Percentiles rank a stretch among this genome's conserved stretches.
phyloP scores from a whole-genome alignment of 805 yeast genomes.

The Saturnispora zaruensis region DNA sequence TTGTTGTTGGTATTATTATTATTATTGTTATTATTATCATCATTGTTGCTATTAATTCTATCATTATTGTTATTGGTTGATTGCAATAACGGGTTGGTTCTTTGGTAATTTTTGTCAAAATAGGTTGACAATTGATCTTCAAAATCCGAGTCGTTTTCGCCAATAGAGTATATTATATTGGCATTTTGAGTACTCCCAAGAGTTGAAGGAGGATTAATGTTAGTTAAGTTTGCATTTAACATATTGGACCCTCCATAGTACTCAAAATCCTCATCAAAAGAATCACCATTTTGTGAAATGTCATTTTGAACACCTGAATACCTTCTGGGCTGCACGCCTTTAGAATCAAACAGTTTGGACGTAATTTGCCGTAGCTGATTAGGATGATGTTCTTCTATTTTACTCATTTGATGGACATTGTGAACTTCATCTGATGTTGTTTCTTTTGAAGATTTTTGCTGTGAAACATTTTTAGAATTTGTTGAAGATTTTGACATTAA shows the following conservation, averaged over 20 bases:
- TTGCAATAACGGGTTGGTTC: neutral
- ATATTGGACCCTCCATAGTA: slow-evolving; percentile 10
- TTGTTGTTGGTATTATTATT: neutral
- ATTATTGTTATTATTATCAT: neutral
- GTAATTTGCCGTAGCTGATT: slow-evolving; percentile 44
- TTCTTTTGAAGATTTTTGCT: slow-evolving; percentile 9
- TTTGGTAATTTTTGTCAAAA: slow-evolving; percentile 1
- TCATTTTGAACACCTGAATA: slow-evolving; percentile 46
- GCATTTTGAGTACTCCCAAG: neutral
- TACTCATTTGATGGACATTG: slow-evolving; percentile 7
- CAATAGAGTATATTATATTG: slow-evolving; percentile 3
- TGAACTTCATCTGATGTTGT: neutral
- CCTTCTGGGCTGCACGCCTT: slow-evolving; percentile 63
- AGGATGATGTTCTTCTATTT: slow-evolving; percentile 5
- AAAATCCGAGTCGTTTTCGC: slow-evolving; percentile 22
- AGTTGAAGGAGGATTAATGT: slow-evolving; percentile 1
- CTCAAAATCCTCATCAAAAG: slow-evolving; percentile 41
- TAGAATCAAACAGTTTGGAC: slow-evolving; percentile 63
- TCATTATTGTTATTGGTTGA: neutral
- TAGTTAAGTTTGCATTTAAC: neutral
- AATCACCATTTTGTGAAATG: slow-evolving; percentile 36
- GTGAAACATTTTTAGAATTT: slow-evolving; percentile 15
- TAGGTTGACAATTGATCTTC: slow-evolving; percentile 20
- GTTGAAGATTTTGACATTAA: slow-evolving; percentile 17
- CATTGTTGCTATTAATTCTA: neutral